Percentiles rank a stretch among this genome's conserved stretches.
Evolutionary conservation across 2,329 filamentous ascomycete genomes (phyloP).

Genomic region (Hymenoscyphus fructigenus): DNA sequence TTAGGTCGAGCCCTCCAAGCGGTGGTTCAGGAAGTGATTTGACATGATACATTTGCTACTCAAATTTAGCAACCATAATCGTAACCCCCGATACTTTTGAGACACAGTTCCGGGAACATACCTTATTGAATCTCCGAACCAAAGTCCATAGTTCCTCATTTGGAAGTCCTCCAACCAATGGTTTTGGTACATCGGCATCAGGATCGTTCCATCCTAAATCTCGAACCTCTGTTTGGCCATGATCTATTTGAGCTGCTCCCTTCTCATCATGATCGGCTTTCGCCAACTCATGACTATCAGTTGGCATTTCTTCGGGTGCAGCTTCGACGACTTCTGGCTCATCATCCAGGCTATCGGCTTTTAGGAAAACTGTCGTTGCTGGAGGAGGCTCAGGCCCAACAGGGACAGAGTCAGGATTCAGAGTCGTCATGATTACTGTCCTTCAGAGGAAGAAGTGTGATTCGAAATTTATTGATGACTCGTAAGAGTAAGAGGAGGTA

Average conservation of each 20-base stretch:
- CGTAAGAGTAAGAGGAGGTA: not conserved
- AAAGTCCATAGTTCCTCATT: constrained; percentile 65
- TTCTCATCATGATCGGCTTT: constrained; percentile 41
- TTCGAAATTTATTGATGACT: not conserved
- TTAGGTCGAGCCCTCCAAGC: constrained; percentile 23
- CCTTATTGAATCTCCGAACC: constrained; percentile 30
- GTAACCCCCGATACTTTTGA: too few relatives aligned
- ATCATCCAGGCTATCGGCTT: constrained; percentile 11
- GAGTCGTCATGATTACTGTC: not conserved
- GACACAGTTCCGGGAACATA: not conserved
- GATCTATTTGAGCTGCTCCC: constrained; percentile 43
- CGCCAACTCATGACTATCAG: constrained; percentile 44
- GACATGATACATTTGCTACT: constrained; percentile 30
- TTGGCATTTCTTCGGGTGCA: constrained; percentile 34
- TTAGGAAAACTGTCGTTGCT: not conserved
- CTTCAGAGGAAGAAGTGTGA: not conserved
- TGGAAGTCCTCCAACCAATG: constrained; percentile 57
- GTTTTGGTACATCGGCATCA: constrained; percentile 49
- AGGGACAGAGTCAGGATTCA: not conserved
- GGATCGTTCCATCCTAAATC: constrained; percentile 60
- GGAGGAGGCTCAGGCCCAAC: not conserved
- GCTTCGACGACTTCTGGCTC: constrained; percentile 27
- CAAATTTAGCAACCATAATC: not conserved
- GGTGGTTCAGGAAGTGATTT: constrained; percentile 21
- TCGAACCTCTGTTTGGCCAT: constrained; percentile 46